phyloP scores from a whole-genome alignment of 148 eudicot genomes.

The Mesembryanthemum crystallinum region DNA sequence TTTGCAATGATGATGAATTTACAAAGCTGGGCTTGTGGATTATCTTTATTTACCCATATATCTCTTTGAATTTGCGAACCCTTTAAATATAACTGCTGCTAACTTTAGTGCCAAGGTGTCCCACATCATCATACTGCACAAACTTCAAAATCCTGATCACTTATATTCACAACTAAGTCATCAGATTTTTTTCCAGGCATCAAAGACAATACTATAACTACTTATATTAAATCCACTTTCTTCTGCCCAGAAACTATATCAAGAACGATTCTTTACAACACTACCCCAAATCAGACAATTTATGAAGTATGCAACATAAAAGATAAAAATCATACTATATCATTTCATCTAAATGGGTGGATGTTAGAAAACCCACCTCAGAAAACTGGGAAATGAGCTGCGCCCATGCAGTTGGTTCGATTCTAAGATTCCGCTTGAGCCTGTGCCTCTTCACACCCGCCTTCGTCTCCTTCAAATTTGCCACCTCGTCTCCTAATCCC shows the following conservation, averaged over 20 bases:
- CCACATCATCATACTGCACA: no score
- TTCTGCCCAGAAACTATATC: neutral
- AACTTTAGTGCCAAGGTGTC: neutral
- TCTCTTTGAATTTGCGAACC: neutral
- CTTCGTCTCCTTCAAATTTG: slow-evolving; percentile 45
- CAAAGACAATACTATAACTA: neutral
- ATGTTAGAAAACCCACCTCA: slow-evolving; percentile 46
- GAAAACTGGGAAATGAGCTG: slow-evolving; percentile 84
- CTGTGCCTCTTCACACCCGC: slow-evolving; percentile 42
- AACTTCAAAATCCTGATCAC: no score
- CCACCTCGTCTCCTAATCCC: slow-evolving; percentile 35
- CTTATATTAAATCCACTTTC: neutral
- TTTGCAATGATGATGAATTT: neutral
- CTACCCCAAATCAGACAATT: neutral
- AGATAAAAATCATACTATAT: neutral
- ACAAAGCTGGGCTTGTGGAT: neutral
- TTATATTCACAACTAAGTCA: no score
- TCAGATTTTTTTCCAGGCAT: neutral
- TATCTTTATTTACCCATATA: neutral
- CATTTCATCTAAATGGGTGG: neutral
- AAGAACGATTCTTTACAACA: neutral
- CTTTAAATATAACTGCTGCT: neutral
- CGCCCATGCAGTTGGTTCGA: slow-evolving; percentile 65
- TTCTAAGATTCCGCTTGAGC: slow-evolving; percentile 39
- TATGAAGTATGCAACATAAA: neutral